Percentiles rank a stretch among this genome's conserved stretches.
Conservation (phyloP, 768 basidiomycete species). For the Mycena indigotica region DNA sequence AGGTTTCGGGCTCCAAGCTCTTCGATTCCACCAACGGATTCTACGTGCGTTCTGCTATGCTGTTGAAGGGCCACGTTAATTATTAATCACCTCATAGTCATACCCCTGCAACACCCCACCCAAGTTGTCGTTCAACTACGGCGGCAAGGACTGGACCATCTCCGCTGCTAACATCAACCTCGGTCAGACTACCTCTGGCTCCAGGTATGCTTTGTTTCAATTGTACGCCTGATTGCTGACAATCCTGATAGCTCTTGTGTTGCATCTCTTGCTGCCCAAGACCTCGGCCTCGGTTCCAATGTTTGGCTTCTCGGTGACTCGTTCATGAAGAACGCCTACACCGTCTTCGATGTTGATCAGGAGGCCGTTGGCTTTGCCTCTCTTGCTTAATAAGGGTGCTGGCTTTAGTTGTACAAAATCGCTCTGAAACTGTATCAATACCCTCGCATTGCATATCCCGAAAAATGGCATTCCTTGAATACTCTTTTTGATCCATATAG, state of each 20-base stretch:
- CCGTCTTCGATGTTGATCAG: constrained; percentile 41
- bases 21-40: constrained; percentile 22
- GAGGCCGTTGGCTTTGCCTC: constrained; percentile 42
- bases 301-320: constrained; percentile 40
- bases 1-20: constrained; percentile 27
- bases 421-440: neutral
- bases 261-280: constrained; percentile 54
- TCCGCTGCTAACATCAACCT: constrained; percentile 45
- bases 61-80: no score
- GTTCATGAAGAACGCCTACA: constrained; percentile 49
- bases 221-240: no score
- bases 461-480: neutral
- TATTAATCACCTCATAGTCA: constrained; percentile 13
- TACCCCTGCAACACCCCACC: constrained; percentile 30
- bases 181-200: constrained; percentile 42
- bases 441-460: neutral
- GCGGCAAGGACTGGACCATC: constrained; percentile 42
- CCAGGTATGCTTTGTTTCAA: no score
- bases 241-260: constrained; percentile 44
- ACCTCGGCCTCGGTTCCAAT: constrained; percentile 26
- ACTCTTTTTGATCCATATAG: neutral
- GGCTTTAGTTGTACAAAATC: neutral
- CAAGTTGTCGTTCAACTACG: constrained; percentile 38
- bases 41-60: constrained; percentile 24
- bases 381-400: constrained; percentile 18